Evolutionary conservation across 2,329 filamentous ascomycete genomes (phyloP).

Genomic region (Bimuria novae-zelandiae): DNA sequence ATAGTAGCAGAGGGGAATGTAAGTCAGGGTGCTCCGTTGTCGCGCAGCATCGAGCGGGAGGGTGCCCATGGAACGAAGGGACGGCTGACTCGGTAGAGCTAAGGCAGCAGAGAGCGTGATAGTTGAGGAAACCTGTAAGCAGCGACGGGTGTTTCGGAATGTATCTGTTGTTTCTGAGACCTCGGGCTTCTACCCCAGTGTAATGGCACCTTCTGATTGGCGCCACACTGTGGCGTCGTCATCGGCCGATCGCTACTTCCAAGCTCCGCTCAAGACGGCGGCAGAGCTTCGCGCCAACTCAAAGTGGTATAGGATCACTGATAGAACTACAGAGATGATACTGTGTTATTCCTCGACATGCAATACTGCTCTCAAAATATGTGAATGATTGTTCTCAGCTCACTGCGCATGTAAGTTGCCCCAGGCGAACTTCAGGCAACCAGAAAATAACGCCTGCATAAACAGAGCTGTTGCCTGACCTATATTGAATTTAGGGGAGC

Average conservation of each 20-base stretch:
- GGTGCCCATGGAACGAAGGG: slow-evolving; percentile 28
- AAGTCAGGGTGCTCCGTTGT: slow-evolving; percentile 30
- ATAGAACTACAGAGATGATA: too few relatives aligned
- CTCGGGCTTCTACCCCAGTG: slow-evolving; percentile 2
- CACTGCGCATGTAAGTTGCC: too few relatives aligned
- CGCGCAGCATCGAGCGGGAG: slow-evolving; percentile 28
- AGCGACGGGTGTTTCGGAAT: slow-evolving; percentile 1
- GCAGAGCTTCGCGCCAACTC: too few relatives aligned
- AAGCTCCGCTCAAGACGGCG: too few relatives aligned
- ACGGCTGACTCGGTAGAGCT: slow-evolving; percentile 6
- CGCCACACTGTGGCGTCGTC: slow-evolving; percentile 1
- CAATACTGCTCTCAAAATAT: too few relatives aligned
- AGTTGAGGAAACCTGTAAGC: slow-evolving; percentile 7
- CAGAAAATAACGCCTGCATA: neutral
- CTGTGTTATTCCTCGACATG: too few relatives aligned
- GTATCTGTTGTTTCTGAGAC: slow-evolving; percentile 4
- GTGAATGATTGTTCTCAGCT: too few relatives aligned
- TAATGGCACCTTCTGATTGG: neutral
- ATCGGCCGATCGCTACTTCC: too few relatives aligned
- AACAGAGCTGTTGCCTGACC: neutral
- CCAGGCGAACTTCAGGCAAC: too few relatives aligned
- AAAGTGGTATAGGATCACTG: too few relatives aligned
- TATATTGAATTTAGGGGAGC: neutral
- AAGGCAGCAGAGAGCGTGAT: slow-evolving; percentile 13
- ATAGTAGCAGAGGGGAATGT: slow-evolving; percentile 15